These are phyloP conservation scores for Solanum rostratum DNA, from an alignment of 257 asterid species.

Conservation along the genomic window DNA sequence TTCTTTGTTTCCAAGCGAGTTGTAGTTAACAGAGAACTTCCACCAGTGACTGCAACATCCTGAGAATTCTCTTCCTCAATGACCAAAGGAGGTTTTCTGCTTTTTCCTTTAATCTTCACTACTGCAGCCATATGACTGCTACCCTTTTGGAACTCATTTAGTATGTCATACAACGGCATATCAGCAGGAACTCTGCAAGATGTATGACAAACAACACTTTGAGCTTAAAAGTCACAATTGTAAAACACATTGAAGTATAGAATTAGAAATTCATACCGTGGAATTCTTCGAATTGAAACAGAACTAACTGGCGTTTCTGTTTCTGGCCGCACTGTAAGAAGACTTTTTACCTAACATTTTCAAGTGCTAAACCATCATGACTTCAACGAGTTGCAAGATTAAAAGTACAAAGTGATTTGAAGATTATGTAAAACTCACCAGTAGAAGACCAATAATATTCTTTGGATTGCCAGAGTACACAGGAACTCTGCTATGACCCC, in stretches of 20 bases:
- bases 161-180: constrained; percentile 88
- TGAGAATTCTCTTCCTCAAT: constrained; percentile 30
- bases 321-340: constrained; percentile 81
- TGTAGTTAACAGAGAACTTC: constrained; percentile 24
- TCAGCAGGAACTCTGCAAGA: constrained; percentile 72
- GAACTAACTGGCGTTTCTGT: constrained; percentile 84
- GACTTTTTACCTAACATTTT: constrained; percentile 62
- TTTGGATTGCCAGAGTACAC: constrained; percentile 69
- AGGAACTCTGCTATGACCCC: constrained; percentile 96
- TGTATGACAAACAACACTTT: constrained; percentile 1
- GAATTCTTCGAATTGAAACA: constrained; percentile 83
- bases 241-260: background rate
- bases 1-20: constrained; percentile 40
- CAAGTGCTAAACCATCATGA: background rate
- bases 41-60: constrained; percentile 22
- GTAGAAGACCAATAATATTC: constrained; percentile 70
- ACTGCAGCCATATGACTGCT: constrained; percentile 96
- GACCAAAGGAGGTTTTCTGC: constrained; percentile 27
- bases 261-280: constrained; percentile 39
- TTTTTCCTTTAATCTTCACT: constrained; percentile 47
- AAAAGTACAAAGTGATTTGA: background rate
- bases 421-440: constrained; percentile 30
- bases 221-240: background rate
- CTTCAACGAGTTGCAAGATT: background rate
- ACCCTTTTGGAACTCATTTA: constrained; percentile 81